A percentile compares a stretch with the other conserved stretches of the same genome.
phyloP scores from a whole-genome alignment of 2,329 filamentous ascomycete species.

The Apiospora phragmitis region DNA sequence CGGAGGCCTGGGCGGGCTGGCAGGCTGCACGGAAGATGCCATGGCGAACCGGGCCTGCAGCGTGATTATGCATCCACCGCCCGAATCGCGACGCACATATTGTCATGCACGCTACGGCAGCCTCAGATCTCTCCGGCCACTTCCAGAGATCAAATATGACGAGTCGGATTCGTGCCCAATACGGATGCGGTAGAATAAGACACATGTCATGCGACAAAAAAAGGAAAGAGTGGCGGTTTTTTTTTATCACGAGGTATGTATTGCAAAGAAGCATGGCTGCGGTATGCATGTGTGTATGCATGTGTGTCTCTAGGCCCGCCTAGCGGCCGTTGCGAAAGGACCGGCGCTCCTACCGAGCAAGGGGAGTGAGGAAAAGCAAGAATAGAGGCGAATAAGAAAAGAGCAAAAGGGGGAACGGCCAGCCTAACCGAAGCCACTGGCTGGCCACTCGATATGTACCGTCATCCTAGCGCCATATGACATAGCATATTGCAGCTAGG shows the following conservation, averaged over 20 bases:
- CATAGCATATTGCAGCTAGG: not conserved
- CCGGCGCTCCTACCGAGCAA: not conserved
- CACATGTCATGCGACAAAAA: not conserved
- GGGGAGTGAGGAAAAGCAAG: not conserved
- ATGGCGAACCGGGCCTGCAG: not conserved
- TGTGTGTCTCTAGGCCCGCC: slow-evolving; percentile 8
- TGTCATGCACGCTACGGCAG: not conserved
- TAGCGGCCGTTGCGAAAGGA: slow-evolving; percentile 12
- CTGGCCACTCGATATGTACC: not conserved
- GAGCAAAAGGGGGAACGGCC: not conserved
- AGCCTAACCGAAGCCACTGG: slow-evolving; percentile 1
- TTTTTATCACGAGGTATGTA: not conserved
- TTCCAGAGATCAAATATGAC: not conserved
- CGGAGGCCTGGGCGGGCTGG: not conserved
- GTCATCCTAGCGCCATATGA: not conserved
- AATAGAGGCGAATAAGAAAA: not conserved
- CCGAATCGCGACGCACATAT: not conserved
- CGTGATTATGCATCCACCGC: not conserved
- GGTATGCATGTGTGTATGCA: not conserved
- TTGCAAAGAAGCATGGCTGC: not conserved
- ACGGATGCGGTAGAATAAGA: not conserved
- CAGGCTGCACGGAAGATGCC: not conserved
- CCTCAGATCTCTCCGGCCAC: not conserved
- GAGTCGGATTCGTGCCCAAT: not conserved
- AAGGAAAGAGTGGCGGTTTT: not conserved